These are phyloP conservation scores for Serendipita vermifera DNA, from an alignment of 768 basidiomycete genomes.

Conservation along the genomic window DNA sequence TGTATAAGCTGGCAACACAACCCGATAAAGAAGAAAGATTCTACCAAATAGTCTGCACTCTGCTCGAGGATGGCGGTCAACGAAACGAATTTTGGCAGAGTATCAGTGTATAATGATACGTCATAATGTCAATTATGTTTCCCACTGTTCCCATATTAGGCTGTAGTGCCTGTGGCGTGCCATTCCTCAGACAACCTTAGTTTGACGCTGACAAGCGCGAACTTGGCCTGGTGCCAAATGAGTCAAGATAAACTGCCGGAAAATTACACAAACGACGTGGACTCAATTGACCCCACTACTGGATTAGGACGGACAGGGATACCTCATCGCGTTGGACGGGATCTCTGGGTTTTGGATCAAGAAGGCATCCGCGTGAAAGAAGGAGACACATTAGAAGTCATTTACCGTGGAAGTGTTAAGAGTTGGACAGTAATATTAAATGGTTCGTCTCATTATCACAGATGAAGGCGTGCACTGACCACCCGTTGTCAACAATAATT, in stretches of 20 bases:
- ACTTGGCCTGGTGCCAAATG: too few relatives aligned
- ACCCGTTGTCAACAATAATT: too few relatives aligned
- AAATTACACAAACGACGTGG: not conserved
- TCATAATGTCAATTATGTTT: too few relatives aligned
- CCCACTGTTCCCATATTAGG: too few relatives aligned
- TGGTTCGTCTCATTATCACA: too few relatives aligned
- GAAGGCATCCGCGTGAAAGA: not conserved
- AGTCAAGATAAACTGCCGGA: too few relatives aligned
- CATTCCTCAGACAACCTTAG: too few relatives aligned
- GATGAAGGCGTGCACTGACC: not conserved
- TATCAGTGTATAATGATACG: not conserved
- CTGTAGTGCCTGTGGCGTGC: too few relatives aligned
- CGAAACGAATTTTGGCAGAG: not conserved
- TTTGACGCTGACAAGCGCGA: too few relatives aligned
- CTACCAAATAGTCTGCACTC: not conserved
- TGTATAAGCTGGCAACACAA: not conserved
- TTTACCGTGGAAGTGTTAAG: not conserved
- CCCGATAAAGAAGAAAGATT: not conserved
- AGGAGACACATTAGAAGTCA: constrained; percentile 5
- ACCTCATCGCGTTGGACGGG: not conserved
- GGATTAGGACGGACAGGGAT: too few relatives aligned
- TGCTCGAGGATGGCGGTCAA: not conserved
- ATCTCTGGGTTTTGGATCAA: not conserved
- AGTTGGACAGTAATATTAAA: not conserved
- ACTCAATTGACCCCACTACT: too few relatives aligned